These are phyloP conservation scores for Leptographium lundbergii DNA, from an alignment of 2,329 filamentous ascomycete genomes.

Conservation along the genomic window DNA sequence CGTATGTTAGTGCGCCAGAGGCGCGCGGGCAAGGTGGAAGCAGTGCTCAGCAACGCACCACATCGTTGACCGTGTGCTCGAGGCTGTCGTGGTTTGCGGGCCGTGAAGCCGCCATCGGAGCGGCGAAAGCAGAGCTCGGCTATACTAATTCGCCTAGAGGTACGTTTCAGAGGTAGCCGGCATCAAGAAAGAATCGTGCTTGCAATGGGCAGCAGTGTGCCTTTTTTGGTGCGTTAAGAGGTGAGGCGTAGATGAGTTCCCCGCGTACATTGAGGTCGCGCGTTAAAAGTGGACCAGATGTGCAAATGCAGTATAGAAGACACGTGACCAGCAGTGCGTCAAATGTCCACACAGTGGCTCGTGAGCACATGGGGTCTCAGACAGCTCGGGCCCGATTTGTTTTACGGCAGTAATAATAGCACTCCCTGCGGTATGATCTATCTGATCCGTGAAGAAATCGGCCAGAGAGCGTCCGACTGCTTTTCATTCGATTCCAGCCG, in stretches of 20 bases:
- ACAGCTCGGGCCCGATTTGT: not conserved
- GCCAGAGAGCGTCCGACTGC: too few species aligned
- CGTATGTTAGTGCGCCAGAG: not conserved
- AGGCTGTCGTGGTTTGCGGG: conserved; percentile 32
- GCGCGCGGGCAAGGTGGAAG: not conserved
- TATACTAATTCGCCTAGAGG: not conserved
- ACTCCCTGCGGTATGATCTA: too few species aligned
- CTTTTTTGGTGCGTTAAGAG: not conserved
- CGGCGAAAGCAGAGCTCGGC: not conserved
- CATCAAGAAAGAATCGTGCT: not conserved
- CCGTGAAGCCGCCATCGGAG: conserved; percentile 20
- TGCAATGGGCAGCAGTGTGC: not conserved
- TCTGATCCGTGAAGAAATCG: too few species aligned
- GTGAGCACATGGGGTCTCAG: not conserved
- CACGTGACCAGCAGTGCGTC: not conserved
- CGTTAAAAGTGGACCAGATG: not conserved
- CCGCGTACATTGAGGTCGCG: not conserved
- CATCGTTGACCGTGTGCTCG: conserved; percentile 41
- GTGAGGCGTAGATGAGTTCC: not conserved
- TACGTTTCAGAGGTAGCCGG: not conserved
- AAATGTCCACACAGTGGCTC: not conserved
- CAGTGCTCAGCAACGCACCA: conserved; percentile 27
- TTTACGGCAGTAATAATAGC: too few species aligned
- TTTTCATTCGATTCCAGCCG: too few species aligned
- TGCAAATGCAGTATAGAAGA: not conserved